A percentile compares a stretch with the other conserved stretches of the same genome.
Evolutionary conservation across 176 grass and related monocot species (phyloP).

Genomic region (Carex cristatella): DNA sequence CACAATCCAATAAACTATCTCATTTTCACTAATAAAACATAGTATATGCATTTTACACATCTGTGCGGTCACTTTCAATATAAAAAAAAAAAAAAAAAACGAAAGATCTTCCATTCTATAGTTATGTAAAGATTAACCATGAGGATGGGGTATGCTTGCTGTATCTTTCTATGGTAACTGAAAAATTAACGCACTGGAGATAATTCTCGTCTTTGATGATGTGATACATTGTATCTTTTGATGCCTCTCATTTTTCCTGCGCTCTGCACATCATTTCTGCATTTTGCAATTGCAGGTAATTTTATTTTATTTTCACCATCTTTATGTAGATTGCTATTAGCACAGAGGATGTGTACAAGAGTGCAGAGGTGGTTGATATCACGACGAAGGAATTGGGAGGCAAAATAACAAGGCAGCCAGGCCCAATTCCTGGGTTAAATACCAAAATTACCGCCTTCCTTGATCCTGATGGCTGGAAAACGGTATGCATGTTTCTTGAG

Average conservation of each 20-base stretch:
- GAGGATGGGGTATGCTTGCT: not conserved
- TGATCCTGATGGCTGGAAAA: conserved; percentile 99
- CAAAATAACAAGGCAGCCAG: conserved; percentile 78
- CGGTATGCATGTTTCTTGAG: conserved; percentile 42
- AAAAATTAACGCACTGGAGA: not conserved
- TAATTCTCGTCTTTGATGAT: not conserved
- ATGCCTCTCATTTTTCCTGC: not conserved
- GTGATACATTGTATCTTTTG: not conserved
- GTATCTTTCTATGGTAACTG: not conserved
- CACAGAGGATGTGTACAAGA: conserved; percentile 95
- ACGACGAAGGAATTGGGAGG: conserved; percentile 77
- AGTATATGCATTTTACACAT: too few species aligned
- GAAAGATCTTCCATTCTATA: too few species aligned
- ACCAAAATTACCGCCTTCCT: conserved; percentile 92
- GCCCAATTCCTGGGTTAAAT: conserved; percentile 72
- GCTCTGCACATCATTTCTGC: not conserved
- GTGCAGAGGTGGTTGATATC: conserved; percentile 58
- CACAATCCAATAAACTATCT: not conserved
- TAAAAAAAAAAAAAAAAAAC: too few species aligned
- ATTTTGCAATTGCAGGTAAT: not conserved
- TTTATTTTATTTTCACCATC: not conserved
- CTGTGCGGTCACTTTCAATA: too few species aligned
- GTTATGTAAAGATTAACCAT: not conserved
- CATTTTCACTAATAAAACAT: too few species aligned
- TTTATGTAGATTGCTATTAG: conserved; percentile 75